A percentile compares a stretch with the other conserved stretches of the same genome.
phyloP scores from a whole-genome alignment of 2,329 filamentous ascomycete genomes.

The Ceratocystiopsis sp. region DNA sequence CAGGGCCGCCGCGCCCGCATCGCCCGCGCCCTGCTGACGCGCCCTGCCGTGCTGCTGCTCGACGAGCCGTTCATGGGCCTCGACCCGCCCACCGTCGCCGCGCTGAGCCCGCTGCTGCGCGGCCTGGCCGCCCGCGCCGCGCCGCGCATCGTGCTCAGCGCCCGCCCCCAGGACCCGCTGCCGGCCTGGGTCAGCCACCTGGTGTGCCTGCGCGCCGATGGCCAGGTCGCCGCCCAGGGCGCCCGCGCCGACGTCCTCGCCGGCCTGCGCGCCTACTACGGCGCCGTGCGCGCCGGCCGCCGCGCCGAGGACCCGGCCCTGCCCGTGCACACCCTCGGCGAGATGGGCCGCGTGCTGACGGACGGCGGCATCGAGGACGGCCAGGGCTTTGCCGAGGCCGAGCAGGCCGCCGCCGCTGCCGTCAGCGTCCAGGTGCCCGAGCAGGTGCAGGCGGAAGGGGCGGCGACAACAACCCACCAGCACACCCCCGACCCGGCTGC shows the following conservation, averaged over 20 bases:
- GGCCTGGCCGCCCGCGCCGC: slow-evolving; percentile 46
- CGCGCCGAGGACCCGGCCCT: slow-evolving; percentile 29
- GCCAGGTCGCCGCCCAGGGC: slow-evolving; percentile 49
- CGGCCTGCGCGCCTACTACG: slow-evolving; percentile 30
- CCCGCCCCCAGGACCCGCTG: slow-evolving; percentile 71
- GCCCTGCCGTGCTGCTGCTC: slow-evolving; percentile 66
- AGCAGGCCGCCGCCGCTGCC: not conserved
- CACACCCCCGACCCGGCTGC: slow-evolving; percentile 21
- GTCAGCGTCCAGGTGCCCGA: slow-evolving; percentile 7
- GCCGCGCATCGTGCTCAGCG: slow-evolving; percentile 59
- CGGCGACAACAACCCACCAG: not conserved
- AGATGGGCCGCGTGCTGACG: slow-evolving; percentile 32
- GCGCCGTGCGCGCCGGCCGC: slow-evolving; percentile 26
- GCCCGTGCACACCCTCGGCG: slow-evolving; percentile 29
- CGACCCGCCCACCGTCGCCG: slow-evolving; percentile 63
- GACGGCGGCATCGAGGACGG: slow-evolving; percentile 20
- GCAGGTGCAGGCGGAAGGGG: not conserved
- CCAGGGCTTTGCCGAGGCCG: slow-evolving; percentile 16
- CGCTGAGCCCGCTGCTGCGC: slow-evolving; percentile 54
- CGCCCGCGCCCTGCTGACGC: slow-evolving; percentile 63
- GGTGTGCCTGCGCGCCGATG: slow-evolving; percentile 50
- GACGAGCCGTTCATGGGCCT: slow-evolving; percentile 96
- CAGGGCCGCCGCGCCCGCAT: slow-evolving; percentile 79
- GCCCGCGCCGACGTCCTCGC: slow-evolving; percentile 44
- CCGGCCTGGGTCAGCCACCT: slow-evolving; percentile 86